Evolutionary conservation across 1,284 basidiomycete genomes (phyloP), one percentile per base, ranked within the genome.

Genomic region (Rugosomyces carneus): DNA sequence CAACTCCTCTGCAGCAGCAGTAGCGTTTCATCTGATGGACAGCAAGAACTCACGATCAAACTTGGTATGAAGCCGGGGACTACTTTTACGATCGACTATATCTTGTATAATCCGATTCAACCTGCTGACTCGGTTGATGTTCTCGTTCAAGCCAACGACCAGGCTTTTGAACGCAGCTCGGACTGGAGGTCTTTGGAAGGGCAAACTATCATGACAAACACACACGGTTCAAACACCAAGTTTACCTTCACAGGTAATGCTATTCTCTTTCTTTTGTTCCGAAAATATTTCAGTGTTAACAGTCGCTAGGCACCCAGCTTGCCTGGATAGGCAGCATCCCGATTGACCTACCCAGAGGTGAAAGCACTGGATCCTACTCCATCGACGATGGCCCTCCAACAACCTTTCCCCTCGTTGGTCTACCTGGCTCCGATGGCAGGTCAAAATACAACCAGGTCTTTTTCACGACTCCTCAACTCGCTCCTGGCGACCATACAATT

Each of bases 151-250:
- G 45, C 49, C 20, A 40, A 32, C 1, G 55, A 60, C 41, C 48
- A 57, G 1, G 49, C 49, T 6, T 48, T 62, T 8, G 31, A 40
- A 3, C 55, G 52, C 35, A 55, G 52, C 21, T 26, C 37, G 2
- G 40, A 44, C 2, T 63, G 60, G 61, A 19, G 8, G 4, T 35
- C n/a, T n/a, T n/a, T n/a, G n/a, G 32, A 35, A 5, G 32, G 32
- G 5, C 13, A 15, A 15, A 18, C 32, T 13, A 35, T 5, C 5
- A n/a, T 35, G 16, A n/a, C 32, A 6, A 5, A n/a, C 16, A 35
- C 32, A 6, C 32, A 35, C 13, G 32, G 13, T 35, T 35, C 32
- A 15, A 5, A 4, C 6, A 13, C n/a, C 13, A 35, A 6, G n/a
- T 35, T 35, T 13, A 35, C 5, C 6, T 35, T 35, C 32, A 35